These are phyloP conservation scores for Metschnikowia lunata DNA, from an alignment of 805 yeast species.

Conservation along the genomic window DNA sequence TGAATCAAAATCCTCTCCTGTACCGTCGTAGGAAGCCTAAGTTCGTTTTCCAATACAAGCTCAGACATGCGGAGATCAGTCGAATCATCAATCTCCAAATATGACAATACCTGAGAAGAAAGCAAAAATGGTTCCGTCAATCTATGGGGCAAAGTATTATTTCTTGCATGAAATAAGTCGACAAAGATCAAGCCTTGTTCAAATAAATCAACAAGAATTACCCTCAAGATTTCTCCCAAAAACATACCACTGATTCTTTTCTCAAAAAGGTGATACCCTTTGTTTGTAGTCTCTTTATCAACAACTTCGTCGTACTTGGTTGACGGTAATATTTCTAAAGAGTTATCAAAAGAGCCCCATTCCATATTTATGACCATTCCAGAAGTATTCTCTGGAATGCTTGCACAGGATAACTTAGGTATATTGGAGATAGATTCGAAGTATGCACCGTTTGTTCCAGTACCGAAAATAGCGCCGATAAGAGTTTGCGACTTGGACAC, in stretches of 20 bases:
- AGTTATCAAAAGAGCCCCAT: slow-evolving; percentile 97
- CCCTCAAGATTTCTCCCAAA: slow-evolving; percentile 83
- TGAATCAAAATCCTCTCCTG: slow-evolving; percentile 76
- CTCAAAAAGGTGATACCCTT: slow-evolving; percentile 87
- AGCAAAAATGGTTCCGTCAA: slow-evolving; percentile 72
- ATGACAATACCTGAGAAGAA: slow-evolving; percentile 79
- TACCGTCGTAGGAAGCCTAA: slow-evolving; percentile 63
- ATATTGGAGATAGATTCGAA: slow-evolving; percentile 71
- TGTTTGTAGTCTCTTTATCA: slow-evolving; percentile 72
- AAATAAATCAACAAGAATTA: slow-evolving; percentile 65
- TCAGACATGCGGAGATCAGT: slow-evolving; percentile 67
- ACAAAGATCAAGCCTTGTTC: slow-evolving; percentile 53
- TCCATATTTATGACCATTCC: slow-evolving; percentile 90
- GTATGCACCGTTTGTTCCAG: slow-evolving; percentile 97
- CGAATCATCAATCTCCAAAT: slow-evolving; percentile 81
- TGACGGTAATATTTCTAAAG: slow-evolving; percentile 65
- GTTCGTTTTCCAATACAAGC: slow-evolving; percentile 57
- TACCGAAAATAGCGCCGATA: slow-evolving; percentile 90
- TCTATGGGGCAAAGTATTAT: slow-evolving; percentile 53
- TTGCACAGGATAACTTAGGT: slow-evolving; percentile 53
- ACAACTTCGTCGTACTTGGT: slow-evolving; percentile 72
- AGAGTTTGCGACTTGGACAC: slow-evolving; percentile 70
- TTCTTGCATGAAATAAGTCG: slow-evolving; percentile 43
- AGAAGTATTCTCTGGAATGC: slow-evolving; percentile 33
- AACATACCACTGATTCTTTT: slow-evolving; percentile 91